Percentiles rank a stretch among this genome's conserved stretches.
Evolutionary conservation across 768 basidiomycete species (phyloP).

Genomic region (Suillus hirtellus): DNA sequence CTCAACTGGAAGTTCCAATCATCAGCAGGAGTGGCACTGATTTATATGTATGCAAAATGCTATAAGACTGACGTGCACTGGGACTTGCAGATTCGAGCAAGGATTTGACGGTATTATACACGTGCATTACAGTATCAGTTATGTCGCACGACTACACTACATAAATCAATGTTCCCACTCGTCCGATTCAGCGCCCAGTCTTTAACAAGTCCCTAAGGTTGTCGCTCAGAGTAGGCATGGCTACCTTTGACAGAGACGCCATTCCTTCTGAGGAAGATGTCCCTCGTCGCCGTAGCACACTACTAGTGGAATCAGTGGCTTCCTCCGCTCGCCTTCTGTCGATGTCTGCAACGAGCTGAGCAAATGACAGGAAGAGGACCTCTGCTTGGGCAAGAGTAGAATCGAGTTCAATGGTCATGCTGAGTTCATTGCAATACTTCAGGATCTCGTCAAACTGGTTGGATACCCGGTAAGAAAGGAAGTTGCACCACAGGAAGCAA

Average conservation of each 20-base stretch:
- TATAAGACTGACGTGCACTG: neutral
- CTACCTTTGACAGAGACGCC: conserved; percentile 28
- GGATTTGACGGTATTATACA: neutral
- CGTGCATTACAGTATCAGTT: neutral
- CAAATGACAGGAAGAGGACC: conserved; percentile 91
- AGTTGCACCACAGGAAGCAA: neutral
- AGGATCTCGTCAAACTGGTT: conserved; percentile 77
- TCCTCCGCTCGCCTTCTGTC: conserved; percentile 76
- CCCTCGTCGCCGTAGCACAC: conserved; percentile 37
- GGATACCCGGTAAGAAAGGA: conserved; percentile 6
- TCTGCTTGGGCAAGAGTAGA: conserved; percentile 95
- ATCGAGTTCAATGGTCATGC: conserved; percentile 97
- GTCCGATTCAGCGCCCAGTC: conserved; percentile 36
- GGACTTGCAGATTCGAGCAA: neutral
- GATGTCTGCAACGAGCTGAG: conserved; percentile 84
- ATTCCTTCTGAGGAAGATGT: conserved; percentile 16
- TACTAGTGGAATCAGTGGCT: conserved; percentile 18
- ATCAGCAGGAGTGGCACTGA: no score
- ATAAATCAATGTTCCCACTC: conserved; percentile 1
- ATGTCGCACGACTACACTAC: conserved; percentile 10
- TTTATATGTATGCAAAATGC: neutral
- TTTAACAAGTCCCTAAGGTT: conserved; percentile 62
- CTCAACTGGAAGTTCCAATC: neutral
- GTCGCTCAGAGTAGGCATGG: conserved; percentile 55
- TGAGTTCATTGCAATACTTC: conserved; percentile 93